These are phyloP conservation scores for Penicillium sp. DNA, from an alignment of 2,329 filamentous ascomycete species.

Conservation along the genomic window DNA sequence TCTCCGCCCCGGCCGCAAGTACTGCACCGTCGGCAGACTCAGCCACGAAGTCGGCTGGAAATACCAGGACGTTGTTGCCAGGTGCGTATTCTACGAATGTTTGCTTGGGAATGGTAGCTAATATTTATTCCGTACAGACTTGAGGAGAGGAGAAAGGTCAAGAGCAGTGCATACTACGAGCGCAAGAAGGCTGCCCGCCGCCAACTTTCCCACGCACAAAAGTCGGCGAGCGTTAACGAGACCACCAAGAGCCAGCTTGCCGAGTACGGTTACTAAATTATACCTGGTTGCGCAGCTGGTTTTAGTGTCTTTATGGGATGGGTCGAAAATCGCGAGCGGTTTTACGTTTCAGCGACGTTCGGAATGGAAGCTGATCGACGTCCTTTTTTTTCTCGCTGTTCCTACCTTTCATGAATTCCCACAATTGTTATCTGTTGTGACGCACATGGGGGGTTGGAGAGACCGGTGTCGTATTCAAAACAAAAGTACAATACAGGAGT, in stretches of 20 bases:
- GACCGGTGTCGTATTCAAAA: slow-evolving; percentile 37
- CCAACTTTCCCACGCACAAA: slow-evolving; percentile 91
- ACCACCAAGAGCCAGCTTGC: slow-evolving; percentile 89
- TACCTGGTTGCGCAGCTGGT: slow-evolving; percentile 46
- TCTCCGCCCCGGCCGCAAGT: slow-evolving; percentile 99
- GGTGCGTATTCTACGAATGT: slow-evolving; percentile 64
- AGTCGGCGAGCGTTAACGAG: slow-evolving; percentile 82
- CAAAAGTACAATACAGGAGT: slow-evolving; percentile 44
- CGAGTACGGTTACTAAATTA: slow-evolving; percentile 82
- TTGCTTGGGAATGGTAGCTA: slow-evolving; percentile 23
- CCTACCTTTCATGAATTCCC: slow-evolving; percentile 41
- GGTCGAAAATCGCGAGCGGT: slow-evolving; percentile 46
- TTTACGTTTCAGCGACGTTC: slow-evolving; percentile 43
- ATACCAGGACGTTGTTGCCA: slow-evolving; percentile 98
- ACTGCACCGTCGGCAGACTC: slow-evolving; percentile 98
- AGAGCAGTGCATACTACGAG: slow-evolving; percentile 99
- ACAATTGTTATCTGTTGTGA: slow-evolving; percentile 40
- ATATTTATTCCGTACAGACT: slow-evolving; percentile 64
- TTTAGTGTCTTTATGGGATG: slow-evolving; percentile 47
- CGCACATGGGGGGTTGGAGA: slow-evolving; percentile 38
- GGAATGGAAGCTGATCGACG: slow-evolving; percentile 48
- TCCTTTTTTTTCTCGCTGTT: slow-evolving; percentile 41
- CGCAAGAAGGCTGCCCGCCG: slow-evolving; percentile 96
- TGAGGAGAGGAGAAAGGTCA: slow-evolving; percentile 99
- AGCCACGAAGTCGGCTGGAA: slow-evolving; percentile 99